These are phyloP conservation scores for Dactylellina sp. DNA, from an alignment of 2,329 filamentous ascomycete species.

Conservation along the genomic window DNA sequence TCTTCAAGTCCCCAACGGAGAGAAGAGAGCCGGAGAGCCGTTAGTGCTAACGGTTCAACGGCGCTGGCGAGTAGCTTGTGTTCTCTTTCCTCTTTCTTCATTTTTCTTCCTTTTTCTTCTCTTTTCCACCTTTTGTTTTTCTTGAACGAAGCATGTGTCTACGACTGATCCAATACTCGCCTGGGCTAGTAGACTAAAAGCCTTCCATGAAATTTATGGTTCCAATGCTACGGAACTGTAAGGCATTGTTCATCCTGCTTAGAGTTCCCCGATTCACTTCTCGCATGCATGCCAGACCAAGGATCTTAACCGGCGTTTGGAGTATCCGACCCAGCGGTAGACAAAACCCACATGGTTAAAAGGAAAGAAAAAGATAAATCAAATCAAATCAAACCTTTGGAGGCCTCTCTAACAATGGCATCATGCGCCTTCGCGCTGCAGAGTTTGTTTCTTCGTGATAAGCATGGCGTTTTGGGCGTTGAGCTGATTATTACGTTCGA, in stretches of 20 bases:
- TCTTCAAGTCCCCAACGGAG: not conserved
- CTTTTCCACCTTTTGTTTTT: slow-evolving; percentile 15
- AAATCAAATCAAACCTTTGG: too few species aligned
- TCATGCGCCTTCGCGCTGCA: slow-evolving; percentile 37
- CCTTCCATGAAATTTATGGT: slow-evolving; percentile 15
- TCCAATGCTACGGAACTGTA: slow-evolving; percentile 44
- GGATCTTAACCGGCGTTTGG: slow-evolving; percentile 36
- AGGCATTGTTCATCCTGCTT: slow-evolving; percentile 32
- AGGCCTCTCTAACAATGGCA: slow-evolving; percentile 20
- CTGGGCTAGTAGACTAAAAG: slow-evolving; percentile 10
- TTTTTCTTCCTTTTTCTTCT: slow-evolving; percentile 5
- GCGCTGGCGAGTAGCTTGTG: too few species aligned
- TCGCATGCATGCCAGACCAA: slow-evolving; percentile 42
- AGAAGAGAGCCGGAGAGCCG: not conserved
- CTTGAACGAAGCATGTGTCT: slow-evolving; percentile 7
- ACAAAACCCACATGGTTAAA: not conserved
- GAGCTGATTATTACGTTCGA: slow-evolving; percentile 20
- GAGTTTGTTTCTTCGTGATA: slow-evolving; percentile 31
- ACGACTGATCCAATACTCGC: slow-evolving; percentile 13
- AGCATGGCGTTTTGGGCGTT: slow-evolving; percentile 43
- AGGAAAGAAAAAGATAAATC: too few species aligned
- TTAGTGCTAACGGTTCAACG: slow-evolving; percentile 2
- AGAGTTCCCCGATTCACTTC: slow-evolving; percentile 34
- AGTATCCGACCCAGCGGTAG: slow-evolving; percentile 47
- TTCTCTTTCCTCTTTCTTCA: too few species aligned